Evolutionary conservation across 768 basidiomycete genomes (phyloP).

Genomic region (Lactarius vividus): DNA sequence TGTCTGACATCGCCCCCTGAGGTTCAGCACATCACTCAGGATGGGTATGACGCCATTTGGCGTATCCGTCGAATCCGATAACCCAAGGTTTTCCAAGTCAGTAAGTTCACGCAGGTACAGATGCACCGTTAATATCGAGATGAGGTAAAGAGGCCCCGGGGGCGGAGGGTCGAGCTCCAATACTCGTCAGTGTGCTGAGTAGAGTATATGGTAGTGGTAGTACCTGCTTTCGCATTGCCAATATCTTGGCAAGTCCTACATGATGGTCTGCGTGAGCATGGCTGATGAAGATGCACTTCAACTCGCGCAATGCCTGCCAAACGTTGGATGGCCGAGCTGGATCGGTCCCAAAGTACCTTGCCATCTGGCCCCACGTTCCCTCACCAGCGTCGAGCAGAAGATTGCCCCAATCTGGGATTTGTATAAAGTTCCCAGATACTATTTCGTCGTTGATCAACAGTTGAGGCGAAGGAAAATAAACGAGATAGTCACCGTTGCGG

Average conservation of each 20-base stretch:
- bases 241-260: constrained; percentile 70
- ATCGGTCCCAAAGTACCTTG: constrained; percentile 66
- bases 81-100: constrained; percentile 68
- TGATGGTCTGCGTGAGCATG: constrained; percentile 96
- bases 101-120: constrained; percentile 70
- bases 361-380: constrained; percentile 88
- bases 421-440: constrained; percentile 78
- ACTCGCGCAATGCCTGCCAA: constrained; percentile 59
- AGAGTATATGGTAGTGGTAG: constrained; percentile 13
- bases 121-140: constrained; percentile 55
- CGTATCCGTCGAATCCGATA: constrained; percentile 44
- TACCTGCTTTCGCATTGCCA: constrained; percentile 69
- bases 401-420: constrained; percentile 67
- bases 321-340: constrained; percentile 38
- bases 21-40: constrained; percentile 31
- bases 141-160: constrained; percentile 63
- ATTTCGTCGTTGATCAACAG: constrained; percentile 1
- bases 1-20: background rate
- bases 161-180: constrained; percentile 63
- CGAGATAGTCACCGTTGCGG: constrained; percentile 64
- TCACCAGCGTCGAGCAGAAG: constrained; percentile 90
- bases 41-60: constrained; percentile 49
- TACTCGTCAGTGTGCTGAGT: constrained; percentile 7
- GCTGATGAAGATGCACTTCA: constrained; percentile 81
- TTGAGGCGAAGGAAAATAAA: background rate